Percentiles rank a stretch among this genome's conserved stretches.
These are phyloP conservation scores for Prinsepia uniflora DNA, from an alignment of 306 rosid species.

Conservation along the genomic window DNA sequence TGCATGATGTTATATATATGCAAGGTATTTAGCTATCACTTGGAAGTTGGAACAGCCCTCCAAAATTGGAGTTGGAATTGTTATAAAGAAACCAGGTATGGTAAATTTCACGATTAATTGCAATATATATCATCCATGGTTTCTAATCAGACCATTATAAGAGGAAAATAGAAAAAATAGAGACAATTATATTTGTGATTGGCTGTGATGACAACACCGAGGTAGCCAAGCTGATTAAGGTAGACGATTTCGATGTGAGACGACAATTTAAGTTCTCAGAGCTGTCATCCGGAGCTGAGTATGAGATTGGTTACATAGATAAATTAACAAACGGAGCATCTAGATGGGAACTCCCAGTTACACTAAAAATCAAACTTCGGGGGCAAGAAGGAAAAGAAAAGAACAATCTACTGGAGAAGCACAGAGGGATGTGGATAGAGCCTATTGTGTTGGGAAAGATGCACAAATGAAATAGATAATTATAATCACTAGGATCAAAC, in stretches of 20 bases:
- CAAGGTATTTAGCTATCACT: slow-evolving; percentile 13
- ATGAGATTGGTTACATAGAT: slow-evolving; percentile 10
- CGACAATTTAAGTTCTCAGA: slow-evolving; percentile 11
- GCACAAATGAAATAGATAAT: too few relatives aligned
- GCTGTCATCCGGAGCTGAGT: slow-evolving; percentile 2
- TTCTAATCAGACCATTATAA: neutral
- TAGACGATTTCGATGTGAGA: slow-evolving; percentile 12
- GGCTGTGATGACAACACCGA: slow-evolving; percentile 19
- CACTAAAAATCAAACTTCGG: neutral
- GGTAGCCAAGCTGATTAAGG: slow-evolving; percentile 4
- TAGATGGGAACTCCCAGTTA: slow-evolving; percentile 22
- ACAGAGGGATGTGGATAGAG: slow-evolving; percentile 12
- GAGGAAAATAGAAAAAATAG: too few relatives aligned
- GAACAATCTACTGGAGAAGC: slow-evolving; percentile 3
- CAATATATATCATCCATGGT: too few relatives aligned
- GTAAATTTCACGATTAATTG: neutral
- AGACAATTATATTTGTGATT: too few relatives aligned
- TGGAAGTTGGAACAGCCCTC: neutral
- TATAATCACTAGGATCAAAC: too few relatives aligned
- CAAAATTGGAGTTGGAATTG: slow-evolving; percentile 23
- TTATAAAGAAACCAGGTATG: slow-evolving; percentile 20
- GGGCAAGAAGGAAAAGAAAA: neutral
- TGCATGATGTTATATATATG: slow-evolving; percentile 6
- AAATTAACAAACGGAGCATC: slow-evolving; percentile 7
- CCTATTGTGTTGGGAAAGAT: too few relatives aligned